These are phyloP conservation scores for Epichloe sylvatica DNA, from an alignment of 2,329 filamentous ascomycete genomes.

Conservation along the genomic window DNA sequence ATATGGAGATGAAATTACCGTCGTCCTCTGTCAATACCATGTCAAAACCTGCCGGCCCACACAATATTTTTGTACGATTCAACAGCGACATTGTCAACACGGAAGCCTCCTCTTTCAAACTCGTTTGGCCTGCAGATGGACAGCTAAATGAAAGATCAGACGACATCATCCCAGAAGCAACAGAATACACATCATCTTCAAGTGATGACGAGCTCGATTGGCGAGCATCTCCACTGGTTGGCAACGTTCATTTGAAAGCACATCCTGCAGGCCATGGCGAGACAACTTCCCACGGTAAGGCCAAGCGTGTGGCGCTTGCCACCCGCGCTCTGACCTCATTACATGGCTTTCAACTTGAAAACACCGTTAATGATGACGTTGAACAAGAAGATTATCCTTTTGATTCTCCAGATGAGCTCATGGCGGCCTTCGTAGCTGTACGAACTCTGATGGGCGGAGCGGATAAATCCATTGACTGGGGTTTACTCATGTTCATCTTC, in stretches of 20 bases:
- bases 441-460: conserved; percentile 46
- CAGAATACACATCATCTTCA: conserved; percentile 4
- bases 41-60: conserved; percentile 15
- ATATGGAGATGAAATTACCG: conserved; percentile 31
- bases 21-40: conserved; percentile 13
- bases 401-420: conserved; percentile 21
- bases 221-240: neutral
- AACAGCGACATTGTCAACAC: conserved; percentile 6
- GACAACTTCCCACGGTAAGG: conserved; percentile 1
- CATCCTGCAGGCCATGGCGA: neutral
- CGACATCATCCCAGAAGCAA: neutral
- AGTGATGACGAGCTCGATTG: conserved; percentile 8
- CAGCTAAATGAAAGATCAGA: conserved; percentile 12
- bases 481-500: conserved; percentile 41
- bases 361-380: neutral
- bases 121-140: conserved; percentile 14
- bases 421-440: conserved; percentile 45
- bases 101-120: neutral
- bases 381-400: conserved; percentile 3
- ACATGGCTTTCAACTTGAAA: neutral
- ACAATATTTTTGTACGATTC: conserved; percentile 20
- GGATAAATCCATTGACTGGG: conserved; percentile 47
- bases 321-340: conserved; percentile 18
- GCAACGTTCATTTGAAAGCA: neutral
- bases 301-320: conserved; percentile 18